Evolutionary conservation across 352 stramenopile species (phyloP).

Genomic region (Phytopythium kandeliae): DNA sequence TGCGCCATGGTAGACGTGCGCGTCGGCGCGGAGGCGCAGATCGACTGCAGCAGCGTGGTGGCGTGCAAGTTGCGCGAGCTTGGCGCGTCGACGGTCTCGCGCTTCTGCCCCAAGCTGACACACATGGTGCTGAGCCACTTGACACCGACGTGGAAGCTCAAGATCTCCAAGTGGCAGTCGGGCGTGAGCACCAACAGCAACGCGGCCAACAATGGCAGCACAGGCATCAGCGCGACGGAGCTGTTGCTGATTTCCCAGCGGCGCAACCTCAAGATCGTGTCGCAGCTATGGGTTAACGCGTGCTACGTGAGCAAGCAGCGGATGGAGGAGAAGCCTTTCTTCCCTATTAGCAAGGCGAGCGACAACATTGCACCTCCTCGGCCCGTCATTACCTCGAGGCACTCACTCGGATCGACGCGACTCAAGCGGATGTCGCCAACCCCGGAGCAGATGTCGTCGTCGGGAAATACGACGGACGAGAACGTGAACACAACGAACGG

Average conservation of each 20-base stretch:
- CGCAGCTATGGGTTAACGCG: conserved; percentile 78
- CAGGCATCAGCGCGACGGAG: conserved; percentile 1
- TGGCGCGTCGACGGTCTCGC: conserved; percentile 63
- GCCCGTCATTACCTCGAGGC: conserved; percentile 13
- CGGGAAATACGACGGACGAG: conserved; percentile 1
- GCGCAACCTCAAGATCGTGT: conserved; percentile 65
- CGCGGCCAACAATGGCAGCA: conserved; percentile 10
- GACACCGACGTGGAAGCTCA: conserved; percentile 58
- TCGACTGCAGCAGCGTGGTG: conserved; percentile 77
- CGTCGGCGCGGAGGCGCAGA: conserved; percentile 54
- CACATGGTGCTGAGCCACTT: conserved; percentile 77
- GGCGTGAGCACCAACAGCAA: conserved; percentile 25
- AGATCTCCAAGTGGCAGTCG: conserved; percentile 61
- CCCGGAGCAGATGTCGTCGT: not conserved
- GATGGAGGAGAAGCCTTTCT: conserved; percentile 70
- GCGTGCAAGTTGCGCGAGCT: conserved; percentile 57
- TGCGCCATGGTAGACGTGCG: conserved; percentile 76
- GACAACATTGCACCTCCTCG: conserved; percentile 10
- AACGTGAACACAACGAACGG: conserved; percentile 6
- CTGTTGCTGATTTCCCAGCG: conserved; percentile 5
- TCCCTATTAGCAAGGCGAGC: conserved; percentile 57
- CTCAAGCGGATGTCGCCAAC: conserved; percentile 1
- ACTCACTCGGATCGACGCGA: conserved; percentile 13
- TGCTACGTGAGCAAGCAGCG: conserved; percentile 67
- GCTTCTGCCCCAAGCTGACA: conserved; percentile 56